These are phyloP conservation scores for Whalleya microplaca DNA, from an alignment of 2,329 filamentous ascomycete species.

Conservation along the genomic window DNA sequence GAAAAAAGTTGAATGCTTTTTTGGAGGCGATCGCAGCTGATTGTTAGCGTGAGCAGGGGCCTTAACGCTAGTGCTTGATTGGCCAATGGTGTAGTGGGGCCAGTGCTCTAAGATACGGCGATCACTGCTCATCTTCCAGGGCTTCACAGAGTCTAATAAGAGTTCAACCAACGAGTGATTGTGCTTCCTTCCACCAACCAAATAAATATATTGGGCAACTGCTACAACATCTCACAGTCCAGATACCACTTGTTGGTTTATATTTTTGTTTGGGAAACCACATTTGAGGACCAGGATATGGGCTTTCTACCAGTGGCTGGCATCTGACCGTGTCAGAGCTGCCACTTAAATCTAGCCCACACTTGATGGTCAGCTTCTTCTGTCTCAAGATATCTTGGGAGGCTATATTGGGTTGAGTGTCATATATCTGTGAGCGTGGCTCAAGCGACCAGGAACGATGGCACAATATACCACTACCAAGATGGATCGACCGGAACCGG, in stretches of 20 bases:
- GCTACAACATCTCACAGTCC: neutral
- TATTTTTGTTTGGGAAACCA: neutral
- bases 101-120: neutral
- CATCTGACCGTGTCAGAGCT: neutral
- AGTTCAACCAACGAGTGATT: neutral
- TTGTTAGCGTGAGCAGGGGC: neutral
- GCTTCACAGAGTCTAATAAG: neutral
- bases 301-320: neutral
- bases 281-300: neutral
- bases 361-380: neutral
- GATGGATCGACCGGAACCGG: constrained; percentile 64
- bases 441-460: constrained; percentile 15
- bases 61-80: neutral
- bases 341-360: neutral
- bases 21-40: neutral
- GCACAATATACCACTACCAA: constrained; percentile 31
- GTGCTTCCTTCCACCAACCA: neutral
- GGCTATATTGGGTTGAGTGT: neutral
- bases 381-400: constrained; percentile 1
- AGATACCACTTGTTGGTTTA: neutral
- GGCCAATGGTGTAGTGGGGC: neutral
- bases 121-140: neutral
- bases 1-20: neutral
- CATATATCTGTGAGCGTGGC: constrained; percentile 1
- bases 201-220: neutral